Evolutionary conservation across 129 eudicot species (phyloP).

Genomic region (Sambucus nigra): DNA sequence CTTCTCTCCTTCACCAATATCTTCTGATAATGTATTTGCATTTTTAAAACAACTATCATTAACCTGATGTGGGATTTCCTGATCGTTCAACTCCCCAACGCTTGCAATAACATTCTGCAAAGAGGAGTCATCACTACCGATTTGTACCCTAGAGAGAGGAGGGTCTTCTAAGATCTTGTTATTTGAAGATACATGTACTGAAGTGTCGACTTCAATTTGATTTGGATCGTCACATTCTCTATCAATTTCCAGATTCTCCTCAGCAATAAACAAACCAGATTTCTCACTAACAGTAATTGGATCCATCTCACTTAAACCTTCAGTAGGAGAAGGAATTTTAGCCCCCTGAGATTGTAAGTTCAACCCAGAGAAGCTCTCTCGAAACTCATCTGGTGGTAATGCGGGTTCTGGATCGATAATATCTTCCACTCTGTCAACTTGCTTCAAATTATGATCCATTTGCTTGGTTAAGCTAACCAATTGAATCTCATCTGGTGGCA

Average conservation of each 20-base stretch:
- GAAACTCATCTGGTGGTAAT: constrained; percentile 11
- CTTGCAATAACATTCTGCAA: constrained; percentile 15
- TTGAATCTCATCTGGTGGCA: constrained; percentile 1
- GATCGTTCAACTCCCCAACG: constrained; percentile 15
- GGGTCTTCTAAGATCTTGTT: constrained; percentile 24
- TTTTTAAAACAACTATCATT: constrained; percentile 10
- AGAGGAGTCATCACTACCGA: constrained; percentile 17
- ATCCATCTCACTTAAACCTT: constrained; percentile 16
- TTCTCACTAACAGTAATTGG: constrained; percentile 27
- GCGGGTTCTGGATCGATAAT: constrained; percentile 2
- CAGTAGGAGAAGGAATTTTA: constrained; percentile 14
- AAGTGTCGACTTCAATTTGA: constrained; percentile 9
- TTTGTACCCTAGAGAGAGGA: constrained; percentile 20
- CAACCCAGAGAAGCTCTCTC: background rate
- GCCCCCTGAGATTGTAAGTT: constrained; percentile 16
- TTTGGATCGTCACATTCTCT: constrained; percentile 16
- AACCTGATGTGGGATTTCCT: constrained; percentile 6
- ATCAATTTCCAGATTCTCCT: constrained; percentile 10
- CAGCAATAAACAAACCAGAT: constrained; percentile 12
- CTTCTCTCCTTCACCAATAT: background rate
- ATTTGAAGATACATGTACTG: constrained; percentile 15
- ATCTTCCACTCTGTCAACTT: constrained; percentile 16
- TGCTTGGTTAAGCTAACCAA: constrained; percentile 2
- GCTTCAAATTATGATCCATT: constrained; percentile 20
- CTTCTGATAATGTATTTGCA: background rate